Base-by-base conservation (phyloP, 164 flowering plant species). In the Litsea cubeba region DNA sequence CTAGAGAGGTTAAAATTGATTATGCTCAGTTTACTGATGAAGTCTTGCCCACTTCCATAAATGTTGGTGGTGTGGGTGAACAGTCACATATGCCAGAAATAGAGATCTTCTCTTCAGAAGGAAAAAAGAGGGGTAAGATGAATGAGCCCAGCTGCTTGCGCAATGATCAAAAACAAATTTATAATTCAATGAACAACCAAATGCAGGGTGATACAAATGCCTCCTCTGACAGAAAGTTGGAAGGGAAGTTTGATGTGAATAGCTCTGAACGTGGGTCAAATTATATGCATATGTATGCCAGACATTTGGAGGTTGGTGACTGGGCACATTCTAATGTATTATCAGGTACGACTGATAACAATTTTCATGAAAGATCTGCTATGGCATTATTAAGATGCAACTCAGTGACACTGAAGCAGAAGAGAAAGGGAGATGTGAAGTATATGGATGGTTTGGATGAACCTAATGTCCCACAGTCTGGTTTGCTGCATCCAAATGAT, bases 331-430 rank as follows among this genome's bases (percentile, higher is more conserved):
- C 46, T 70, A 71, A 32, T 66, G 81, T 78, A 78, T 25, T 78
- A 78, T 25, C 69, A 54, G 75, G 84, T 71, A 60, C 8, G 32
- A 70, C 22, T 62, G 81, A 54, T 15, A 12, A 15, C 66, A 58
- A 81, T 71, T 70, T 20, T 62, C 79, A 68, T 78, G 93, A 85
- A 64, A 64, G 24, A 28, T 64, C 67, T 23, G 46, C 46, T 70
- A n/a, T 51, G 78, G 64, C 77, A 32, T 80, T 89, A 70, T 63
- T 77, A 40, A 88, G 83, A 12, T 85, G 86, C 83, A 82, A 81
- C 71, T 74, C 88, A 20, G 70, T 73, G 69, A 71, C 74, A 17
- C 89, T 40, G 83, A 95, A 92, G 81, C 84, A 88, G 79, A 93
- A 91, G 82, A 84, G 74, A 72, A 92, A 87, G 75, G 82, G 57